Evolutionary conservation across 257 asterid species (phyloP).

Genomic region (Penstemon davidsonii): DNA sequence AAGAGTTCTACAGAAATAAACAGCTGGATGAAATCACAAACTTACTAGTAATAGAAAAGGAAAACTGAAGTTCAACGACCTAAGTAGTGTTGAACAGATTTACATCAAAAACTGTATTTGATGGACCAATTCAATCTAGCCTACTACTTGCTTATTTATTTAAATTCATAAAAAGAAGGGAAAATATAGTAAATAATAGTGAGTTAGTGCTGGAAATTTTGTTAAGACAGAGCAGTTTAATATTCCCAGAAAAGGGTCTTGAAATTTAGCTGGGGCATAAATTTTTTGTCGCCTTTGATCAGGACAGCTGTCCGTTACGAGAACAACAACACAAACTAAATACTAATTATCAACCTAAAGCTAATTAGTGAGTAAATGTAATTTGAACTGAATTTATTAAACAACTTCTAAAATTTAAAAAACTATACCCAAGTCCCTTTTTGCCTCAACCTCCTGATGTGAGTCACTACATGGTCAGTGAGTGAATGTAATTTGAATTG

Average conservation of each 20-base stretch:
- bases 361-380: background rate
- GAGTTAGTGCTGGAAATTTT: slow-evolving; percentile 7
- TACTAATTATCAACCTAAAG: background rate
- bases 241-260: slow-evolving; percentile 1
- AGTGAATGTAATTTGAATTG: background rate
- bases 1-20: slow-evolving; percentile 12
- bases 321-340: slow-evolving; percentile 4
- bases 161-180: background rate
- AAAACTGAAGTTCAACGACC: too few relatives aligned
- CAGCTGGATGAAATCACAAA: background rate
- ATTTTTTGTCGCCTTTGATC: slow-evolving; percentile 3
- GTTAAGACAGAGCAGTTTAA: slow-evolving; percentile 10
- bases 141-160: background rate
- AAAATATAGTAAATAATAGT: background rate
- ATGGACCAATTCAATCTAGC: background rate
- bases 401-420: background rate
- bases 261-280: background rate
- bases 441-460: slow-evolving; percentile 16
- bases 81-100: background rate
- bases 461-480: background rate
- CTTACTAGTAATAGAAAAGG: too few relatives aligned
- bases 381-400: background rate
- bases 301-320: background rate
- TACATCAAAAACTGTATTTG: background rate
- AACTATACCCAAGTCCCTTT: background rate